Conservation (phyloP, 2,329 filamentous ascomycete genomes). For the Gaeumannomyces tritici region DNA sequence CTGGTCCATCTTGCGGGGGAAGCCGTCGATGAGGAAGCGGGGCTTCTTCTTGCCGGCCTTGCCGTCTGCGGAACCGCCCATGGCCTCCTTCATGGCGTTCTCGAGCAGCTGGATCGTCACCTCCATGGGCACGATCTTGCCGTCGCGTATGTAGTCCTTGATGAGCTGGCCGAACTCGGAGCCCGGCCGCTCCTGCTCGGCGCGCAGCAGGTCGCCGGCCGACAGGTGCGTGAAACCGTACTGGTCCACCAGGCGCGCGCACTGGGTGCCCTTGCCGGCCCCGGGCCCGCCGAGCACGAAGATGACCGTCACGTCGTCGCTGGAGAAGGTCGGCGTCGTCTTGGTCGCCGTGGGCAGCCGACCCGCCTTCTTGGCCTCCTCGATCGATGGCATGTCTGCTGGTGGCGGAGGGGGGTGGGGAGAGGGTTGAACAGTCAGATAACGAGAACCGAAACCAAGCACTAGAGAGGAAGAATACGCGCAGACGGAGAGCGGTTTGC, state of each 20-base stretch:
- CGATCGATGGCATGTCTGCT: constrained; percentile 29
- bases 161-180: constrained; percentile 90
- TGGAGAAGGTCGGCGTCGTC: constrained; percentile 60
- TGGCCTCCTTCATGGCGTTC: constrained; percentile 74
- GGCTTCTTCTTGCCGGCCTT: constrained; percentile 23
- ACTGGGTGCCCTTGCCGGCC: constrained; percentile 95
- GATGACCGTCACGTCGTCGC: constrained; percentile 75
- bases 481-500: no score
- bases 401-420: constrained; percentile 8
- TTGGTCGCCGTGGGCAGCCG: constrained; percentile 42
- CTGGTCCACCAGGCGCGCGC: constrained; percentile 73
- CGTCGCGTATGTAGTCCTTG: constrained; percentile 85
- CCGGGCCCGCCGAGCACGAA: constrained; percentile 95
- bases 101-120: constrained; percentile 89
- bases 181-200: constrained; percentile 80
- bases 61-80: constrained; percentile 33
- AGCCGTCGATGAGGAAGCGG: constrained; percentile 73
- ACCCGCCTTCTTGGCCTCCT: constrained; percentile 27
- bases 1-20: constrained; percentile 96
- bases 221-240: constrained; percentile 91
- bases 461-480: no score
- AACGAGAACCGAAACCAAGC: neutral
- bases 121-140: constrained; percentile 97
- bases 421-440: constrained; percentile 6
- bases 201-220: constrained; percentile 85